These are phyloP conservation scores for Yamadazyma membranifaciens DNA, from an alignment of 1,139 yeast species.

Conservation along the genomic window DNA sequence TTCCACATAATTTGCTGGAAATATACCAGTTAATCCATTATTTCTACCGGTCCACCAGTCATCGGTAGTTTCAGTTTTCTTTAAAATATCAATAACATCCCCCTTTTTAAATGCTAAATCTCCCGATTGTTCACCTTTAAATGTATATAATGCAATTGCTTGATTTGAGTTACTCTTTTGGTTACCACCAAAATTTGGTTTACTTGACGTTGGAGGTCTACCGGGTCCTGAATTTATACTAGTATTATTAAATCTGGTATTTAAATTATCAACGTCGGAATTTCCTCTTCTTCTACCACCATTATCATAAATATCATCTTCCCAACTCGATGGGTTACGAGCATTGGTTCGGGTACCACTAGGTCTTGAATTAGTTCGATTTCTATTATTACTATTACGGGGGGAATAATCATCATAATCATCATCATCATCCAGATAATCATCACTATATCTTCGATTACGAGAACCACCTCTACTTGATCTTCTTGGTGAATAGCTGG, in stretches of 20 bases:
- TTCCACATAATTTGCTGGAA: slow-evolving; percentile 96
- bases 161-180: slow-evolving; percentile 56
- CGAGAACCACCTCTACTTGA: slow-evolving; percentile 23
- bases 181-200: slow-evolving; percentile 52
- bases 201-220: slow-evolving; percentile 42
- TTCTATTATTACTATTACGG: slow-evolving; percentile 5
- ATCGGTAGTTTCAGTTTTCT: slow-evolving; percentile 81
- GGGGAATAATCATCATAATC: slow-evolving; percentile 18
- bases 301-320: slow-evolving; percentile 77
- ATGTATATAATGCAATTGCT: slow-evolving; percentile 86
- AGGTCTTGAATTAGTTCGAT: slow-evolving; percentile 5
- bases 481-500: slow-evolving; percentile 30
- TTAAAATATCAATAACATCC: slow-evolving; percentile 84
- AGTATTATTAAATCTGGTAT: slow-evolving; percentile 31
- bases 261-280: slow-evolving; percentile 36
- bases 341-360: slow-evolving; percentile 7
- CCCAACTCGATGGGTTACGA: slow-evolving; percentile 48
- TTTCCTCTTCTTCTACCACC: slow-evolving; percentile 30
- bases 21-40: slow-evolving; percentile 82
- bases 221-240: slow-evolving; percentile 27
- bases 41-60: slow-evolving; percentile 99
- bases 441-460: slow-evolving; percentile 37
- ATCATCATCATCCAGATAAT: slow-evolving; percentile 40
- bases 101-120: slow-evolving; percentile 93
- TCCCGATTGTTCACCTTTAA: slow-evolving; percentile 88